phyloP scores from a whole-genome alignment of 1,284 basidiomycete genomes.

The Cryptococcus deneoformans region DNA sequence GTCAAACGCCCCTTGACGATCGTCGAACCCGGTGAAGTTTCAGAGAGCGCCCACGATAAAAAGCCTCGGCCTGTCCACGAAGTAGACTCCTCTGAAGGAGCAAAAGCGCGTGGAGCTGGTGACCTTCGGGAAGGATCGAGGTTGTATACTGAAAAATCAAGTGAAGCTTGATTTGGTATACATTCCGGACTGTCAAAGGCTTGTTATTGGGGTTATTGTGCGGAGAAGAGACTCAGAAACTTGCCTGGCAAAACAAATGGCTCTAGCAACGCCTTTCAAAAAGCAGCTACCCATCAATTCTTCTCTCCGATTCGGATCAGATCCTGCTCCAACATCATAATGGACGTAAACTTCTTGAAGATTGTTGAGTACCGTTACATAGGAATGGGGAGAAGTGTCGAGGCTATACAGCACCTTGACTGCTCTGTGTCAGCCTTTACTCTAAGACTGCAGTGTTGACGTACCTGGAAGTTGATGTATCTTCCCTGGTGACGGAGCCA shows the following conservation, averaged over 20 bases:
- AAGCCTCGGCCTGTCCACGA: slow-evolving; percentile 44
- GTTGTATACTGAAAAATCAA: slow-evolving; percentile 47
- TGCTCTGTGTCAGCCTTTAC: slow-evolving; percentile 8
- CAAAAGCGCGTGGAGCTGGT: slow-evolving; percentile 13
- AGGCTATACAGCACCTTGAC: slow-evolving; percentile 46
- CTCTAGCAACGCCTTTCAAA: slow-evolving; percentile 36
- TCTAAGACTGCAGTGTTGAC: background rate
- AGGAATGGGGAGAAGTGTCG: slow-evolving; percentile 39
- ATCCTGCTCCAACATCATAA: slow-evolving; percentile 7
- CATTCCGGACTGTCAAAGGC: slow-evolving; percentile 36
- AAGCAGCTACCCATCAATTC: slow-evolving; percentile 30
- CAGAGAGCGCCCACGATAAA: slow-evolving; percentile 39
- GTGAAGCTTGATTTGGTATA: slow-evolving; percentile 29
- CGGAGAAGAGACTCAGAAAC: background rate
- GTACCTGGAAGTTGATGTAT: slow-evolving; percentile 41
- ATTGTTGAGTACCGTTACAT: slow-evolving; percentile 35
- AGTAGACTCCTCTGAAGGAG: slow-evolving; percentile 2
- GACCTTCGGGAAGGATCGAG: slow-evolving; percentile 28
- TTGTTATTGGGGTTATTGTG: background rate
- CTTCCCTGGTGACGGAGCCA: slow-evolving; percentile 43
- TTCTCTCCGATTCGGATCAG: background rate
- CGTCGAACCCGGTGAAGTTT: slow-evolving; percentile 27
- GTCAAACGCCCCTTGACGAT: slow-evolving; percentile 36
- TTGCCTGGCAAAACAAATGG: slow-evolving; percentile 45
- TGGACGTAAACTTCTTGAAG: slow-evolving; percentile 42